phyloP scores from a whole-genome alignment of 2,329 filamentous ascomycete genomes.

The Chaetothyriales sp. region DNA sequence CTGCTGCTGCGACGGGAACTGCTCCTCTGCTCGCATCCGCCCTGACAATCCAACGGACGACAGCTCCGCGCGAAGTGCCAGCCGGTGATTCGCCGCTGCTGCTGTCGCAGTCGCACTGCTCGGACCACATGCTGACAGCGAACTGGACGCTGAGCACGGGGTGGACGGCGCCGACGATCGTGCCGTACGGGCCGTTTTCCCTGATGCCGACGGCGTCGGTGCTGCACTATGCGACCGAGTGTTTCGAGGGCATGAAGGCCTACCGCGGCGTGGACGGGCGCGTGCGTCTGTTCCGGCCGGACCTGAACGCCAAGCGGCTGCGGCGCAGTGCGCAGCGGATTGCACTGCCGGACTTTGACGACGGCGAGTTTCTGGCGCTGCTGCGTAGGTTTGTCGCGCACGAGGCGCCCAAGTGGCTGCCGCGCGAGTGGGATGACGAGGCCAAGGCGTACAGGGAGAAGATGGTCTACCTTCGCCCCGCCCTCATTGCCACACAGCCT shows the following conservation, averaged over 20 bases:
- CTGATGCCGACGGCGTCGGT: constrained; percentile 69
- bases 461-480: constrained; percentile 64
- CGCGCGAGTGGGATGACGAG: constrained; percentile 1
- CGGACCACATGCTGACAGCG: constrained; percentile 78
- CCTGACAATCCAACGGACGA: constrained; percentile 25
- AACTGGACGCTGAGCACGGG: constrained; percentile 50
- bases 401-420: constrained; percentile 19
- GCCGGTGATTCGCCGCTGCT: constrained; percentile 27
- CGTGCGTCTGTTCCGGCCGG: constrained; percentile 62
- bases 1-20: too few species aligned
- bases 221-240: constrained; percentile 81
- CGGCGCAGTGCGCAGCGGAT: constrained; percentile 44
- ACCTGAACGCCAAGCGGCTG: constrained; percentile 55
- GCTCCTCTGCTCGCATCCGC: constrained; percentile 27
- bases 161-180: constrained; percentile 59
- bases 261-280: constrained; percentile 53
- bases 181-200: constrained; percentile 60
- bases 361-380: constrained; percentile 56
- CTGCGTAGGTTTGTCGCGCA: constrained; percentile 43
- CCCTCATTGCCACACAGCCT: constrained; percentile 67
- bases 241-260: constrained; percentile 74
- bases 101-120: constrained; percentile 34
- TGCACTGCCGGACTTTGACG: constrained; percentile 58
- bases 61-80: constrained; percentile 24
- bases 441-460: constrained; percentile 39